These are phyloP conservation scores for Setomelanomma holmii DNA, from an alignment of 2,329 filamentous ascomycete species.

Conservation along the genomic window DNA sequence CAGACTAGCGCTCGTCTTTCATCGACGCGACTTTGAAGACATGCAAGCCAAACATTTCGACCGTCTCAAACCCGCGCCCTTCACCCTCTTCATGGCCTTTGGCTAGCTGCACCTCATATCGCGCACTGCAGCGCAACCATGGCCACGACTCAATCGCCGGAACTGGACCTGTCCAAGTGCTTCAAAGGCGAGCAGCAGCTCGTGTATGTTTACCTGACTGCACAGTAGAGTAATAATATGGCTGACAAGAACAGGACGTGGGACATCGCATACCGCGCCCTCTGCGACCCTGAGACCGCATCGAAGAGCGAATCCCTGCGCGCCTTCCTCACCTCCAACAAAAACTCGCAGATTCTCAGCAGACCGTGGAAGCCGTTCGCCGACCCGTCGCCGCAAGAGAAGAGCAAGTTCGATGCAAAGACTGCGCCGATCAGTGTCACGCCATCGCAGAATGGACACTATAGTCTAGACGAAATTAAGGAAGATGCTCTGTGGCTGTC, in stretches of 20 bases:
- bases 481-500: slow-evolving; percentile 87
- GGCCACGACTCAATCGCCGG: slow-evolving; percentile 44
- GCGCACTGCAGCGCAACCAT: slow-evolving; percentile 48
- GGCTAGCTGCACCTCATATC: slow-evolving; percentile 30
- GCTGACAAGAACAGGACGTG: slow-evolving; percentile 64
- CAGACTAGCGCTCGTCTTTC: slow-evolving; percentile 15
- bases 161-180: slow-evolving; percentile 83
- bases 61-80: slow-evolving; percentile 19
- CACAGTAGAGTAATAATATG: not conserved
- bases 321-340: slow-evolving; percentile 74
- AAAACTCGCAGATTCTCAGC: slow-evolving; percentile 72
- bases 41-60: slow-evolving; percentile 31
- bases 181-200: slow-evolving; percentile 80
- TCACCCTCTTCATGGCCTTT: slow-evolving; percentile 40
- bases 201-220: slow-evolving; percentile 66
- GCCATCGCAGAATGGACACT: slow-evolving; percentile 69
- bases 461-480: slow-evolving; percentile 81
- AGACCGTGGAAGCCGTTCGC: slow-evolving; percentile 73
- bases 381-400: slow-evolving; percentile 67
- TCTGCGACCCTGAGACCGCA: slow-evolving; percentile 58
- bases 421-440: slow-evolving; percentile 87
- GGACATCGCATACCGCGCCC: slow-evolving; percentile 63
- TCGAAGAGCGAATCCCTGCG: slow-evolving; percentile 55
- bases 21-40: slow-evolving; percentile 24
- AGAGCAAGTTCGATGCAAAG: slow-evolving; percentile 78